Conservation (phyloP, 352 stramenopile species). For the Globisporangium apiculatum region DNA sequence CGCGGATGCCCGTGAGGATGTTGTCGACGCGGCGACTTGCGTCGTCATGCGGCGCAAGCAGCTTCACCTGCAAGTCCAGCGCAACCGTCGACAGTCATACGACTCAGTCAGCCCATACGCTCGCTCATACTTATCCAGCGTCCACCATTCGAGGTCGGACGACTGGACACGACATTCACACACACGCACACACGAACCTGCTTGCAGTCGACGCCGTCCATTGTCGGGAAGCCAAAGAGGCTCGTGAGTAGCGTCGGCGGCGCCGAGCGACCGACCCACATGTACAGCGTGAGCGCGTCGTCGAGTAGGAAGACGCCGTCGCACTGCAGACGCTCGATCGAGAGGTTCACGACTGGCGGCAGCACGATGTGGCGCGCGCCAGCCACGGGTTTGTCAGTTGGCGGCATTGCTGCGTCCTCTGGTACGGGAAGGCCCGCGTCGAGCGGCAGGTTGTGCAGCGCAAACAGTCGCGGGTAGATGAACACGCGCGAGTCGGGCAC, state of each 20-base stretch:
- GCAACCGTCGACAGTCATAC: neutral
- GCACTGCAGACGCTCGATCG: conserved; percentile 89
- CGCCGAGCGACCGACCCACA: conserved; percentile 94
- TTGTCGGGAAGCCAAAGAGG: conserved; percentile 91
- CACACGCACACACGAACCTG: conserved; percentile 27
- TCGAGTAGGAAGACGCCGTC: conserved; percentile 97
- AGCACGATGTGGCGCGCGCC: conserved; percentile 76
- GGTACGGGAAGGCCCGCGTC: conserved; percentile 76
- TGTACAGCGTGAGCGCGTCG: conserved; percentile 92
- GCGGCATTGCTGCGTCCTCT: conserved; percentile 26
- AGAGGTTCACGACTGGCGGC: conserved; percentile 92
- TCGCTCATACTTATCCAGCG: neutral
- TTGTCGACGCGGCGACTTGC: conserved; percentile 75
- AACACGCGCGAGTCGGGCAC: conserved; percentile 88
- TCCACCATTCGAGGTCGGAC: no score
- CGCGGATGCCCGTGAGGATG: conserved; percentile 87
- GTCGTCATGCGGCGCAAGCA: conserved; percentile 83
- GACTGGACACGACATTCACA: no score
- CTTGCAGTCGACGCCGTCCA: conserved; percentile 93
- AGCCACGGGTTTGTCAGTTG: conserved; percentile 42
- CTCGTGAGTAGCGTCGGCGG: conserved; percentile 83
- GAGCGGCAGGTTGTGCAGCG: conserved; percentile 88
- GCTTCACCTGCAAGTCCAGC: conserved; percentile 35
- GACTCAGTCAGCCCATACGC: neutral
- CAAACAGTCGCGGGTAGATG: conserved; percentile 97